A percentile compares a stretch with the other conserved stretches of the same genome.
phyloP scores from a whole-genome alignment of 305 asterid genomes.

The Withania somnifera region DNA sequence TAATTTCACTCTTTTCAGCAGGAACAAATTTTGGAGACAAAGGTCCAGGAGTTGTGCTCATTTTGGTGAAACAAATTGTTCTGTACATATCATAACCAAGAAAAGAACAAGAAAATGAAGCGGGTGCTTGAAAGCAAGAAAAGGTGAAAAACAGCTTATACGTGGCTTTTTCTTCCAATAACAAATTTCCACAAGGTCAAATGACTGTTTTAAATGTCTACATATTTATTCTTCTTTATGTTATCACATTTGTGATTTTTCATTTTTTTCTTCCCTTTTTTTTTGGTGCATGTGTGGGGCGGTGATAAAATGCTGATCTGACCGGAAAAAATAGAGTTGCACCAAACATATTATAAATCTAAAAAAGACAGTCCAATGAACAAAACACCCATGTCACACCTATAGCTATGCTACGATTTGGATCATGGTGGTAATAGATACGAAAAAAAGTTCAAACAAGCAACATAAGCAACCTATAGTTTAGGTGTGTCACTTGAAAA shows the following conservation, averaged over 20 bases:
- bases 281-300: no score
- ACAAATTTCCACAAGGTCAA: background rate
- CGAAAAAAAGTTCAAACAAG: background rate
- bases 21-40: conserved; percentile 60
- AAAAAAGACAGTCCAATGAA: background rate
- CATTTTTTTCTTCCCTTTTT: no score
- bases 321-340: background rate
- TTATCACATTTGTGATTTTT: background rate
- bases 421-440: background rate
- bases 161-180: background rate
- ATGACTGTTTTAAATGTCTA: background rate
- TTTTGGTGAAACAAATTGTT: conserved; percentile 36
- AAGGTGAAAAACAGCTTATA: background rate
- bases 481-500: background rate
- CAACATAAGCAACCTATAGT: background rate
- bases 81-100: conserved; percentile 16
- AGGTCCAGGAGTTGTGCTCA: conserved; percentile 48
- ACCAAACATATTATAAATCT: background rate
- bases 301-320: no score
- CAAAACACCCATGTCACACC: background rate
- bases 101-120: background rate
- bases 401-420: background rate
- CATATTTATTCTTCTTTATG: background rate
- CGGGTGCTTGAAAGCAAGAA: background rate
- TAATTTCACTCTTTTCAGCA: conserved; percentile 47